A percentile compares a stretch with the other conserved stretches of the same genome.
Evolutionary conservation across 2,329 filamentous ascomycete species (phyloP).

Genomic region (Mollisia scopiformis): DNA sequence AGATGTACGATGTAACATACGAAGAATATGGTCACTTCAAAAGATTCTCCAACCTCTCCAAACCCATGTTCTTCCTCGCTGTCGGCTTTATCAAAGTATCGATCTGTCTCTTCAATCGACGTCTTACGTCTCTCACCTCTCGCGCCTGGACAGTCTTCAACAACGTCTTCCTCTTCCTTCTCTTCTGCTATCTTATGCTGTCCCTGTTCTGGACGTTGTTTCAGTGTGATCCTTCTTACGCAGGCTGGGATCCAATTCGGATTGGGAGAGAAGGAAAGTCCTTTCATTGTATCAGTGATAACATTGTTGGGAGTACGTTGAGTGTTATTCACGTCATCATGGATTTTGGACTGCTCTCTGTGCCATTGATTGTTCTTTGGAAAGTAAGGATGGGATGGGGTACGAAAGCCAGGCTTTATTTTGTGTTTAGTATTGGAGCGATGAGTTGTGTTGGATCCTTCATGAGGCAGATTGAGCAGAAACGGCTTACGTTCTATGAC

Average conservation of each 20-base stretch:
- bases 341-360: constrained; percentile 38
- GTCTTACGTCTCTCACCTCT: constrained; percentile 38
- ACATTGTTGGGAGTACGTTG: constrained; percentile 28
- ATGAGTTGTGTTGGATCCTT: constrained; percentile 37
- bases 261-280: constrained; percentile 26
- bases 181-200: constrained; percentile 34
- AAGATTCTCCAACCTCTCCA: constrained; percentile 83
- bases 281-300: constrained; percentile 28
- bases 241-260: constrained; percentile 34
- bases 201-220: constrained; percentile 38
- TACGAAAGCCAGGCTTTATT: constrained; percentile 37
- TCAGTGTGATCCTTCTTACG: constrained; percentile 31
- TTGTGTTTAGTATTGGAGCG: constrained; percentile 38
- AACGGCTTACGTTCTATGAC: constrained; percentile 11
- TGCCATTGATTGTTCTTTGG: constrained; percentile 41
- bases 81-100: constrained; percentile 42
- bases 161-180: constrained; percentile 36
- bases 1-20: constrained; percentile 39
- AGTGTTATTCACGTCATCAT: constrained; percentile 39
- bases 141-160: constrained; percentile 36
- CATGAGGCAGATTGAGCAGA: constrained; percentile 32
- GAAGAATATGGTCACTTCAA: constrained; percentile 49
- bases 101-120: constrained; percentile 41
- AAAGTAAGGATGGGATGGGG: constrained; percentile 35
- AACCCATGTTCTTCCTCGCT: constrained; percentile 98